Evolutionary conservation across 176 grass and related monocot genomes (phyloP), one percentile per base, ranked within the genome.

Genomic region (Musa troglodytarum): DNA sequence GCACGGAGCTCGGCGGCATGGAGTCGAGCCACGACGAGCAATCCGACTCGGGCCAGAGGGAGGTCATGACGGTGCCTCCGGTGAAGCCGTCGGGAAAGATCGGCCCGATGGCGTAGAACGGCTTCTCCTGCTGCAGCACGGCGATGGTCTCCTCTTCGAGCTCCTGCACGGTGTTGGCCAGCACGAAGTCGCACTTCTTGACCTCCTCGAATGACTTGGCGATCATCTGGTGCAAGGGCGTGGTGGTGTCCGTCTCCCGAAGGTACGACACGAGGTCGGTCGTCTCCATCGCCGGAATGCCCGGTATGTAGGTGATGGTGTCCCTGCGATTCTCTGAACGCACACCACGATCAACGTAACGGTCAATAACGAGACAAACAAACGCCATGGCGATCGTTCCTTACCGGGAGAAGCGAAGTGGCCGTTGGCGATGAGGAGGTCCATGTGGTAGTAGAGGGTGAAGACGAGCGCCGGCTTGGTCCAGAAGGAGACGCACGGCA

Each of bases 161-260:
- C 76, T 91, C 92, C 80, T 96, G 77, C 6, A 91, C 86, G 0
- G 92, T 91, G 81, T 96, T 96, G 83, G 84, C 85, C 8, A 96
- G 73, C 1, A 96, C 79, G 65, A 80, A 78, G 80, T 89, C 84
- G 1, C 86, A 88, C 19, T 56, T 14, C 22, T 87, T 87, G 9
- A 77, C 86, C 54, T 87, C 88, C 3, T 85, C 84, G 78, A 96
- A 91, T 6, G 92, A 59, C 77, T 68, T 87, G 81, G 61, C 78
- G 71, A 96, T 89, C 72, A 89, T 91, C 73, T 85, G 88, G 52
- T 91, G 92, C n/a, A 79, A 83, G 1, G 85, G 79, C 25, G 86
- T 79, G 16, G 86, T 86, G 14, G 84, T 69, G 74, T 91, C 76
- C 11, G 86, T 86, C 1, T 86, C 77, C 79, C 87, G 88, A 11